phyloP scores from a whole-genome alignment of 176 grass and related monocot species.

The Oryza australiensis region DNA sequence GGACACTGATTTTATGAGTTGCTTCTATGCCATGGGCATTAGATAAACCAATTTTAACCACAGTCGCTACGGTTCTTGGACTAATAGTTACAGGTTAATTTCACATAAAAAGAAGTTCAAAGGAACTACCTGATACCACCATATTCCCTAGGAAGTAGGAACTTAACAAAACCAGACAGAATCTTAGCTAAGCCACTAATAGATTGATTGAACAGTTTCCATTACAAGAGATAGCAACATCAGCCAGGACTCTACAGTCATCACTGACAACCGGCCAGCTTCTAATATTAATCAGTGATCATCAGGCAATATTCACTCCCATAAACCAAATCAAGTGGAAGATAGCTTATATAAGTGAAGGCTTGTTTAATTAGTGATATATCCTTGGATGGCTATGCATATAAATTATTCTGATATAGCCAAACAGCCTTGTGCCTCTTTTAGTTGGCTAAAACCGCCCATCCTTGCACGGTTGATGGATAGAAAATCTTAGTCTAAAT shows the following conservation, averaged over 20 bases:
- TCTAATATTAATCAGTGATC: background rate
- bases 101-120: background rate
- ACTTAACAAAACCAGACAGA: background rate
- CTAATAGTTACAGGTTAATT: background rate
- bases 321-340: background rate
- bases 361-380: constrained; percentile 4
- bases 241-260: constrained; percentile 1
- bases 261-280: background rate
- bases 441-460: background rate
- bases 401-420: constrained; percentile 1
- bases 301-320: constrained; percentile 7
- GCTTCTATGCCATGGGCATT: background rate
- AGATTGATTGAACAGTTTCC: background rate
- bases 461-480: background rate
- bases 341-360: background rate
- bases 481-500: background rate
- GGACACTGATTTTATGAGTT: background rate
- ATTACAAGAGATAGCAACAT: constrained; percentile 1
- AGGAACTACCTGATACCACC: background rate
- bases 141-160: background rate
- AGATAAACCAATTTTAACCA: background rate
- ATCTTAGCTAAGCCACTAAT: background rate
- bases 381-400: background rate
- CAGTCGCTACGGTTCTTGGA: background rate
- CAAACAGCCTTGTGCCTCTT: background rate